A percentile compares a stretch with the other conserved stretches of the same genome.
phyloP scores from a whole-genome alignment of 2,329 filamentous ascomycete genomes.

The Zopfia rhizophila region DNA sequence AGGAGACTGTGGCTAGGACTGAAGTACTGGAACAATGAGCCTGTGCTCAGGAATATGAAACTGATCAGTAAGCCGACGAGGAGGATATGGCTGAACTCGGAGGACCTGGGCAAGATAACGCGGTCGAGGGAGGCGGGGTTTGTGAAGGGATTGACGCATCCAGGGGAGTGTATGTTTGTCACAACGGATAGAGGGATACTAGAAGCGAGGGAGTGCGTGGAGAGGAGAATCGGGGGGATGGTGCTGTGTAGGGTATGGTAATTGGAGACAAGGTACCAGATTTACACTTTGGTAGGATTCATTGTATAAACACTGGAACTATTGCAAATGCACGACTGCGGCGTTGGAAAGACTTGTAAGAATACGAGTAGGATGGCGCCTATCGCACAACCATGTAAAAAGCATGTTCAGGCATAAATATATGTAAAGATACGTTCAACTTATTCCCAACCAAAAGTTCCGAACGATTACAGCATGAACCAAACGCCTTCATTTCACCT shows the following conservation, averaged over 20 bases:
- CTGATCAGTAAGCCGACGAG: slow-evolving; percentile 80
- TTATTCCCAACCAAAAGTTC: too few species aligned
- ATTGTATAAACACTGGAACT: background rate
- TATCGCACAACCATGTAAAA: too few species aligned
- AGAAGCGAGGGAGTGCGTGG: slow-evolving; percentile 84
- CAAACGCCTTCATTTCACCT: too few species aligned
- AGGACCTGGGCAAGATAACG: slow-evolving; percentile 71
- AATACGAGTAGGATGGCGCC: slow-evolving; percentile 1
- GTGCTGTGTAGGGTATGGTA: slow-evolving; percentile 74
- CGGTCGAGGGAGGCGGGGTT: slow-evolving; percentile 74
- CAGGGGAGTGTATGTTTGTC: slow-evolving; percentile 86
- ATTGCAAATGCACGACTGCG: slow-evolving; percentile 12
- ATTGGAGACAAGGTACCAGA: too few species aligned
- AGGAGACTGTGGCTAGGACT: slow-evolving; percentile 87
- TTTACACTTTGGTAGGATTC: too few species aligned
- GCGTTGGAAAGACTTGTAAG: slow-evolving; percentile 11
- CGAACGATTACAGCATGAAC: too few species aligned
- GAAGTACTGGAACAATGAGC: slow-evolving; percentile 87
- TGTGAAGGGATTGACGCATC: slow-evolving; percentile 75
- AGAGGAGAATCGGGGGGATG: slow-evolving; percentile 82
- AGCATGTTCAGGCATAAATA: too few species aligned
- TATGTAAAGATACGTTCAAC: too few species aligned
- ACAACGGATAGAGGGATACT: slow-evolving; percentile 80
- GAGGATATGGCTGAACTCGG: slow-evolving; percentile 72
- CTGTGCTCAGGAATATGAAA: slow-evolving; percentile 75